Evolutionary conservation across 2,329 filamentous ascomycete species (phyloP), one percentile per base, ranked within the genome.

Genomic region (Penicillium sp.): DNA sequence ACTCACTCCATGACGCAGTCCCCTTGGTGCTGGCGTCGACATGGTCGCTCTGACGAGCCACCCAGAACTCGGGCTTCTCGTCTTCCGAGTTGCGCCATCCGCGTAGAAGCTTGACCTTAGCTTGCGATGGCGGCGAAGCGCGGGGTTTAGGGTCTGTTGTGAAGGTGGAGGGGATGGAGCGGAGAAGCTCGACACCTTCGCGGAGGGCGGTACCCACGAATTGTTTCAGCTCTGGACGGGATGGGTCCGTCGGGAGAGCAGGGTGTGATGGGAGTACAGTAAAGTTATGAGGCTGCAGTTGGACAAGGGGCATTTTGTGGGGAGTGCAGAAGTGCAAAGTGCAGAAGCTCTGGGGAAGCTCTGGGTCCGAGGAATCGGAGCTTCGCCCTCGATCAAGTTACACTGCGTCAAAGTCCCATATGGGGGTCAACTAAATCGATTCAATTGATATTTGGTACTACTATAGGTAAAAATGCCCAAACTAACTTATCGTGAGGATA

Each of bases 1-100:
- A 72, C 48, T 73, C 70, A 2, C 54, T 42, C 58, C 64, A 71
- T 5, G 61, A 62, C 4, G 69, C 70, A 6, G 65, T 67, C 2
- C 70, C 69, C 13, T 49, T 34, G 0, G 59, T 44, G 2, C 51
- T 48, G 22, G 50, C 44, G 18, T 67, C 51, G 28, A 56, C 47
- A 46, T 72, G 70, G 20, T 67, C 51, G 31, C 67, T 72, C 35
- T 61, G 62, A n/a, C 70, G 66, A 40, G 66, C 70, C 23, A 67
- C 63, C 70, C 70, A 73, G 55, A 66, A 63, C 37, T 72, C 69
- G 13, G 55, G 51, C 13, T 44, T 41, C 13, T 24, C 32, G 1
- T 32, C 39, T n/a, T 34, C 44, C 20, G 14, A 46, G 46, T 38
- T 50, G 37, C 55, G 49, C 50, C 53, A 52, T 18, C 49, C 36